These are phyloP conservation scores for Naganishia sp. DNA, from an alignment of 1,284 basidiomycete genomes.

Conservation along the genomic window DNA sequence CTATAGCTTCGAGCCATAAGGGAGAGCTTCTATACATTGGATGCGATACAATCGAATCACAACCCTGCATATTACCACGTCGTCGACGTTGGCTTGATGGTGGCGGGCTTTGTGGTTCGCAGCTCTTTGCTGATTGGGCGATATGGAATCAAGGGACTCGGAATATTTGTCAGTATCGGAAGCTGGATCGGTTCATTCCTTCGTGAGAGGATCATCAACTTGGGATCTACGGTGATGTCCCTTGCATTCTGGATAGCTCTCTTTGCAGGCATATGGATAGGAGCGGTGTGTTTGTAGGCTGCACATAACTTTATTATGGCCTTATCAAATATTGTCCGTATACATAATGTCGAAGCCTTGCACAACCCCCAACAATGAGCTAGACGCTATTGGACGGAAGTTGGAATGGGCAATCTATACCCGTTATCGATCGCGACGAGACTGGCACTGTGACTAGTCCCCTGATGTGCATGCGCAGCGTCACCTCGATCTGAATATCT, in stretches of 20 bases:
- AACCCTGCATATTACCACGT: slow-evolving; percentile 22
- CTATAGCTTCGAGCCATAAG: slow-evolving; percentile 18
- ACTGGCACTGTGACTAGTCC: slow-evolving; percentile 64
- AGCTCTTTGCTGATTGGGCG: not conserved
- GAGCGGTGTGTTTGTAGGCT: slow-evolving; percentile 1
- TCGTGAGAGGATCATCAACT: not conserved
- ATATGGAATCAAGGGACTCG: not conserved
- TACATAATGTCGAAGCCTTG: not conserved
- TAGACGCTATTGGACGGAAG: slow-evolving; percentile 58
- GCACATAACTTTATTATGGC: not conserved
- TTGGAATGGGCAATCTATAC: slow-evolving; percentile 74
- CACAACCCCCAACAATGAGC: not conserved
- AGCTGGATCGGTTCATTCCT: not conserved
- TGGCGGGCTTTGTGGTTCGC: slow-evolving; percentile 1
- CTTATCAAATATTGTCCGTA: not conserved
- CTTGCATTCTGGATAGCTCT: slow-evolving; percentile 20
- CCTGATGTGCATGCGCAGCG: slow-evolving; percentile 67
- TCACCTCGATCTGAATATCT: slow-evolving; percentile 70
- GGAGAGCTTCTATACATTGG: slow-evolving; percentile 21
- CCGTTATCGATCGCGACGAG: slow-evolving; percentile 62
- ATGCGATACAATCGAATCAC: slow-evolving; percentile 18
- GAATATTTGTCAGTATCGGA: not conserved
- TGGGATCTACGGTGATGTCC: slow-evolving; percentile 10
- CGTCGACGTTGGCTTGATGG: slow-evolving; percentile 7
- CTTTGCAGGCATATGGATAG: slow-evolving; percentile 8